Conservation (phyloP, 257 asterid species). For the Cordia subcordata region DNA sequence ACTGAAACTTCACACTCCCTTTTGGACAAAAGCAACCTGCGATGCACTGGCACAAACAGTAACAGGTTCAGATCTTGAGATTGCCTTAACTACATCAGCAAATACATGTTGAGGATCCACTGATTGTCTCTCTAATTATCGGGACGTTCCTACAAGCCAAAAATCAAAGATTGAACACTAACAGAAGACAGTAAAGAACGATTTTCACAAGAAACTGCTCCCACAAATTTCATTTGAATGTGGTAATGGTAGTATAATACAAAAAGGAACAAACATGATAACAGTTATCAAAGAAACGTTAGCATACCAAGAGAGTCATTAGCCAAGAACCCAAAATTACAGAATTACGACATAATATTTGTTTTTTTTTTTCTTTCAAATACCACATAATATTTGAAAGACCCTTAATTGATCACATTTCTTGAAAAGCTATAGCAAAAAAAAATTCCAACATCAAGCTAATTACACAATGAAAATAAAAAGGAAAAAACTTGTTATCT, state of each 20-base stretch:
- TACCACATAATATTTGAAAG: too few species aligned
- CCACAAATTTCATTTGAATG: too few species aligned
- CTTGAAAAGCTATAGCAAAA: too few species aligned
- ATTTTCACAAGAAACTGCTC: neutral
- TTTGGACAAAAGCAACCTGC: conserved; percentile 44
- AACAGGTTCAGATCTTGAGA: conserved; percentile 84
- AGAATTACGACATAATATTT: too few species aligned
- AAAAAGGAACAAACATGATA: neutral
- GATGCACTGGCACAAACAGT: conserved; percentile 76
- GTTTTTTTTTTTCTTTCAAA: too few species aligned
- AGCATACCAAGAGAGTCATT: too few species aligned
- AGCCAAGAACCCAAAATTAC: too few species aligned
- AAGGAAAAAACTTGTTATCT: too few species aligned
- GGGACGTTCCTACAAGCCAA: conserved; percentile 67
- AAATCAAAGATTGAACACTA: neutral
- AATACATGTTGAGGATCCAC: conserved; percentile 60
- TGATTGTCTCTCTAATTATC: conserved; percentile 84
- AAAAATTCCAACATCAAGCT: too few species aligned
- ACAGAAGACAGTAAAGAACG: neutral
- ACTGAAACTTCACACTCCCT: neutral
- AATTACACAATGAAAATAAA: too few species aligned
- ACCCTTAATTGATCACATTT: too few species aligned
- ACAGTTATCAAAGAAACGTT: too few species aligned
- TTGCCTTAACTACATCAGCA: conserved; percentile 60
- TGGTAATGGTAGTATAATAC: neutral